Conservation (phyloP, 2,329 filamentous ascomycete species). For the Tolypocladium ovalisporum region DNA sequence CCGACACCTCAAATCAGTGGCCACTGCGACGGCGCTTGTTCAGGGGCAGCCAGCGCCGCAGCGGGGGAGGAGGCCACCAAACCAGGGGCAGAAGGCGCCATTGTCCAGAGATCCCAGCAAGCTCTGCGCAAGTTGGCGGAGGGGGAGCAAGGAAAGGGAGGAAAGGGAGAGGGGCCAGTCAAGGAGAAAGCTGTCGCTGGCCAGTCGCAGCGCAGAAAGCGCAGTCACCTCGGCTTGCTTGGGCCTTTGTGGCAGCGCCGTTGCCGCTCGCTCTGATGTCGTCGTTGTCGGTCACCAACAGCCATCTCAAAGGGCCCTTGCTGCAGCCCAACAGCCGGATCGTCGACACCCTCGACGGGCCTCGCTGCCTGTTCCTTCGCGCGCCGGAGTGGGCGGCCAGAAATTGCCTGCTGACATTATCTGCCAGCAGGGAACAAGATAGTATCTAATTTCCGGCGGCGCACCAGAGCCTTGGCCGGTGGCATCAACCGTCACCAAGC, state of each 20-base stretch:
- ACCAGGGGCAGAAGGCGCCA: not conserved
- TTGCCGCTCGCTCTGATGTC: not conserved
- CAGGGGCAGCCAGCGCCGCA: not conserved
- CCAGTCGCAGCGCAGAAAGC: not conserved
- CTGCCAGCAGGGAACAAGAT: not conserved
- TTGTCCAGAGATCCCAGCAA: not conserved
- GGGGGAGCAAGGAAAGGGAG: not conserved
- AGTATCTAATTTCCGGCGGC: not conserved
- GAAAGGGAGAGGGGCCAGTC: not conserved
- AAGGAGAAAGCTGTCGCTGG: not conserved
- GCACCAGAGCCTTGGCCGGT: not conserved
- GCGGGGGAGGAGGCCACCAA: not conserved
- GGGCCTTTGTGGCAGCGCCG: not conserved
- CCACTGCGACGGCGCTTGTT: not conserved
- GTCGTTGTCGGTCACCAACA: not conserved
- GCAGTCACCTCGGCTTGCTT: not conserved
- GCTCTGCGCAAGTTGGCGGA: not conserved
- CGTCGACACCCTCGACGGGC: too few relatives aligned
- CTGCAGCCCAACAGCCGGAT: not conserved
- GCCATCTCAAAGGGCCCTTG: not conserved
- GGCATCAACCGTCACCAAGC: not conserved
- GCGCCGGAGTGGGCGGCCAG: not conserved
- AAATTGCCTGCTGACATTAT: not conserved
- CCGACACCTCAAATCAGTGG: not conserved
- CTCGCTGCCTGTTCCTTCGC: not conserved